phyloP scores from a whole-genome alignment of 495 filamentous ascomycete species.

The Aspergillus campestris region DNA sequence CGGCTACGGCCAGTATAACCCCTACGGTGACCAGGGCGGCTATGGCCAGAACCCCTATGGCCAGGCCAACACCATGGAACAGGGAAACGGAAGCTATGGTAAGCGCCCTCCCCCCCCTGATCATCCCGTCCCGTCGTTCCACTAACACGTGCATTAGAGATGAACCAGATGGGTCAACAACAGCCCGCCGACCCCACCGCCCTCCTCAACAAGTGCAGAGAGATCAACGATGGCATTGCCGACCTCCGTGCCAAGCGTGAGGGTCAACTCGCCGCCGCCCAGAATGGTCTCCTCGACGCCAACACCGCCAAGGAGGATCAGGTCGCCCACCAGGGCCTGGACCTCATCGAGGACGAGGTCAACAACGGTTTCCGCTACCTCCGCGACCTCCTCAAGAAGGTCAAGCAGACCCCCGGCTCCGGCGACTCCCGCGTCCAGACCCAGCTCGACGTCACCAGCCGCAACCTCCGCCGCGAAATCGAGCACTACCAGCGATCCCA shows the following conservation, averaged over 20 bases:
- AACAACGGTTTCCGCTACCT: conserved; percentile 73
- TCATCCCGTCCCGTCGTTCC: conserved; percentile 3
- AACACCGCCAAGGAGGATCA: conserved; percentile 39
- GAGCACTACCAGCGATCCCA: conserved; percentile 73
- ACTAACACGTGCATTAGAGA: conserved; percentile 44
- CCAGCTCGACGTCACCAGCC: conserved; percentile 71
- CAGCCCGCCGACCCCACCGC: conserved; percentile 53
- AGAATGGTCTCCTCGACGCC: conserved; percentile 36
- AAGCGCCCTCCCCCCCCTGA: conserved; percentile 10
- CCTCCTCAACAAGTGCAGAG: conserved; percentile 73
- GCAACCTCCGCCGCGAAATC: conserved; percentile 69
- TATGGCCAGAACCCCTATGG: conserved; percentile 39
- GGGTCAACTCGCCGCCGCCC: conserved; percentile 27
- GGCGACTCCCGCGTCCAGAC: conserved; percentile 59
- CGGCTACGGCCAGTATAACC: conserved; percentile 56
- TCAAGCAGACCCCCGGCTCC: conserved; percentile 73
- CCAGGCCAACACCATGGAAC: conserved; percentile 34
- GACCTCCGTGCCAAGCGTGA: conserved; percentile 33
- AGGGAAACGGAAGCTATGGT: conserved; percentile 37
- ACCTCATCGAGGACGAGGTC: conserved; percentile 68
- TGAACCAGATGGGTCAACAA: conserved; percentile 48
- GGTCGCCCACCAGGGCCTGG: conserved; percentile 34
- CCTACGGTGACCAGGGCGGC: conserved; percentile 41
- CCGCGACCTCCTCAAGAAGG: conserved; percentile 59
- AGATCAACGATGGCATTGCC: conserved; percentile 64